Evolutionary conservation across 2,329 filamentous ascomycete species (phyloP).

Genomic region (Pseudogymnoascus sp.): DNA sequence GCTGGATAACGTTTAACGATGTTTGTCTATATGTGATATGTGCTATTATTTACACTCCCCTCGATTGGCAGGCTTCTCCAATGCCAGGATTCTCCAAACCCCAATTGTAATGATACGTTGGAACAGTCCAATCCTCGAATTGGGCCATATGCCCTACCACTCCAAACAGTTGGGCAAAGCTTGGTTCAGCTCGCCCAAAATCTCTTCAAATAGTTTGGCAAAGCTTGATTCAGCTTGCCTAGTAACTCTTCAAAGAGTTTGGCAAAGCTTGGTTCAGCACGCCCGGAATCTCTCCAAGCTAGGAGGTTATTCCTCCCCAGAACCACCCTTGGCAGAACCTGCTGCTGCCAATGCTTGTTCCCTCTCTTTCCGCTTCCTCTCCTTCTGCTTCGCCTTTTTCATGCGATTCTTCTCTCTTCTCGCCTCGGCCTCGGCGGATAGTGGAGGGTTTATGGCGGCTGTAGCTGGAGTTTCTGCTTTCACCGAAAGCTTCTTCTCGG

Average conservation of each 20-base stretch:
- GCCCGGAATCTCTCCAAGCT: not conserved
- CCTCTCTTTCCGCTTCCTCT: constrained; percentile 24
- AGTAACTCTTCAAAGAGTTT: not conserved
- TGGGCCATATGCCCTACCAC: not conserved
- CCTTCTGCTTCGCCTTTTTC: constrained; percentile 26
- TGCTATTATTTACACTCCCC: not conserved
- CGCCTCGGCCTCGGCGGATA: not conserved
- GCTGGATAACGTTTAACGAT: not conserved
- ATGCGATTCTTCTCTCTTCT: not conserved
- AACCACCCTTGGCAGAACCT: not conserved
- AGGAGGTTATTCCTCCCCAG: not conserved
- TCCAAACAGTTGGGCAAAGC: not conserved
- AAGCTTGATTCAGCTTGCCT: not conserved
- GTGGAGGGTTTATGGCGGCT: not conserved
- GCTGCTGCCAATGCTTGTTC: not conserved
- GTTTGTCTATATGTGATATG: not conserved
- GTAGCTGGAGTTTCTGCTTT: not conserved
- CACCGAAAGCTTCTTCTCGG: not conserved
- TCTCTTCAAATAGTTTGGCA: not conserved
- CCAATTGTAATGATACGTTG: not conserved
- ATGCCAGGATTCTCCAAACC: no score
- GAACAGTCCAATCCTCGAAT: not conserved
- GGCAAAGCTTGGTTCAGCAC: not conserved
- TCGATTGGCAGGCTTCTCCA: not conserved
- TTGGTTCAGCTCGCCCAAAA: not conserved